Conservation (phyloP, 257 asterid genomes). For the Solanum pinnatisectum region DNA sequence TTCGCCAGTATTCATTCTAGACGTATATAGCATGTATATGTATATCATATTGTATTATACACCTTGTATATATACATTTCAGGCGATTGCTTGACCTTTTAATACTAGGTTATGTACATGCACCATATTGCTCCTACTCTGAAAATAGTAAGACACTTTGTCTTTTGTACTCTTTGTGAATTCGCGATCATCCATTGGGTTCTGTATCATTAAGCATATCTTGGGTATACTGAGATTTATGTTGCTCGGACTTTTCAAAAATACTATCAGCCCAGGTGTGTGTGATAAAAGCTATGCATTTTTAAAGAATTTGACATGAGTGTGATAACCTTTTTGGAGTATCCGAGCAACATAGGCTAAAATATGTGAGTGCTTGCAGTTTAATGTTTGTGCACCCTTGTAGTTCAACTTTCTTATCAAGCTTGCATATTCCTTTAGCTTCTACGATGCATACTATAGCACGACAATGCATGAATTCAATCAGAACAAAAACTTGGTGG, state of each 20-base stretch:
- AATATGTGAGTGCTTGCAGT: not conserved
- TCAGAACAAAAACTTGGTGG: not conserved
- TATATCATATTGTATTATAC: not conserved
- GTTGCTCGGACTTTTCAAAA: not conserved
- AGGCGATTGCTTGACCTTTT: not conserved
- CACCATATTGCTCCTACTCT: not conserved
- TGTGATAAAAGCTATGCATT: not conserved
- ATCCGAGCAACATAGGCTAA: not conserved
- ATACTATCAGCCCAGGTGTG: not conserved
- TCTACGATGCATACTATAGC: not conserved
- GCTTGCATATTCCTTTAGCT: not conserved
- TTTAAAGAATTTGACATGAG: not conserved
- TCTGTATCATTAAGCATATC: not conserved
- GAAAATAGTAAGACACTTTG: not conserved
- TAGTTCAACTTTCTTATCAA: not conserved
- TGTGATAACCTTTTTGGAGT: not conserved
- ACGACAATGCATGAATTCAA: not conserved
- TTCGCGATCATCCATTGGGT: not conserved
- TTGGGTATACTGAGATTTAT: not conserved
- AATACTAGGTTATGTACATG: not conserved
- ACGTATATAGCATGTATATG: not conserved
- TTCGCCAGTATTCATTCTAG: not conserved
- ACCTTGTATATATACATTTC: not conserved
- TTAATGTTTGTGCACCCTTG: not conserved
- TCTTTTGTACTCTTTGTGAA: not conserved